Evolutionary conservation across 139 green algal genomes (phyloP).

Genomic region (Choricystis sp.): DNA sequence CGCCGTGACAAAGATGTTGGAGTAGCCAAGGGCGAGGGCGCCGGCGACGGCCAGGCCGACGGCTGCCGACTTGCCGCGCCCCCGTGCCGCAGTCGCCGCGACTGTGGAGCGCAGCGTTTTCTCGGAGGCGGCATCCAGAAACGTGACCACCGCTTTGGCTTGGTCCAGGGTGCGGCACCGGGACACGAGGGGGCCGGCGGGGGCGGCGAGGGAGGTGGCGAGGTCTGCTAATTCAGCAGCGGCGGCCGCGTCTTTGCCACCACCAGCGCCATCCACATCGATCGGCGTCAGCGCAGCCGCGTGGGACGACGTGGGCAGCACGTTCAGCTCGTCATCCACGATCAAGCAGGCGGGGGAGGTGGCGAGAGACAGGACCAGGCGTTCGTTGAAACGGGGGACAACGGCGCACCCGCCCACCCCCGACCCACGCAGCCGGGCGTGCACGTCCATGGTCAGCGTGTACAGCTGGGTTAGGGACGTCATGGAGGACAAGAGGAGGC

Average conservation of each 20-base stretch:
- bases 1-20: constrained; percentile 97
- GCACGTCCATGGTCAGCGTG: constrained; percentile 93
- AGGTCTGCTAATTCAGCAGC: constrained; percentile 71
- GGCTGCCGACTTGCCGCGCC: constrained; percentile 83
- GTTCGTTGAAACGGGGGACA: constrained; percentile 90
- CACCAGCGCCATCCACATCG: constrained; percentile 35
- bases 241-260: constrained; percentile 22
- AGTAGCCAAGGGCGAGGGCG: constrained; percentile 80
- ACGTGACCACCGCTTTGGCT: constrained; percentile 82
- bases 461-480: constrained; percentile 82
- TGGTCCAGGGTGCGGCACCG: constrained; percentile 59
- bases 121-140: constrained; percentile 87
- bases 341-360: constrained; percentile 65
- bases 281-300: constrained; percentile 12
- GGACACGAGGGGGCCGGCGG: constrained; percentile 33
- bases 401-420: not conserved
- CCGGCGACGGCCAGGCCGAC: constrained; percentile 70
- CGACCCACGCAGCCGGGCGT: constrained; percentile 61
- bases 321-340: constrained; percentile 98
- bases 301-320: constrained; percentile 77
- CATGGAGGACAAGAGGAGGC: constrained; percentile 81
- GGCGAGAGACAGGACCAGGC: constrained; percentile 85
- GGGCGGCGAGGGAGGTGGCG: constrained; percentile 30
- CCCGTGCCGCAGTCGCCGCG: constrained; percentile 79
- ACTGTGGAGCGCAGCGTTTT: constrained; percentile 91